A percentile compares a stretch with the other conserved stretches of the same genome.
Conservation (phyloP, 441 rosid species). For the Omphalea diandra region DNA sequence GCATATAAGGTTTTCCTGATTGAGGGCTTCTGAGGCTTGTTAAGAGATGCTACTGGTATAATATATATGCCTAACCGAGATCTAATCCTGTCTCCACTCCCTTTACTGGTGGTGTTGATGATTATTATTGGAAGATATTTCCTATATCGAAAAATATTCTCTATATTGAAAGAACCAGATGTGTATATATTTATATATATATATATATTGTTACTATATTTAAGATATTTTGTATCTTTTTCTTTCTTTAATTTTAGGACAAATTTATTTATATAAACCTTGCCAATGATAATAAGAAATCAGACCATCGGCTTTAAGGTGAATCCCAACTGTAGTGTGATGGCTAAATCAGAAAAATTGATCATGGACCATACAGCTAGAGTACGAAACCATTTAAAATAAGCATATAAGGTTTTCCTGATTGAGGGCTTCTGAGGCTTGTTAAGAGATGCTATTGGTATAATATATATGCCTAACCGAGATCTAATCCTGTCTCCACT, state of each 20-base stretch:
- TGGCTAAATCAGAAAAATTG: not conserved
- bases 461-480: not conserved
- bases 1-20: not conserved
- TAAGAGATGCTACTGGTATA: not conserved
- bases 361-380: not conserved
- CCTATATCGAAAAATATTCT: no score
- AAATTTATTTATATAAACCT: no score
- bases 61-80: not conserved
- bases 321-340: not conserved
- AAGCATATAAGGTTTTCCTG: not conserved
- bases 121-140: slow-evolving; percentile 18
- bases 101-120: not conserved
- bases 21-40: not conserved
- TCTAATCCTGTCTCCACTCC: not conserved
- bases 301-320: not conserved
- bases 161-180: slow-evolving; percentile 20
- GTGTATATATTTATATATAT: no score
- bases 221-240: no score
- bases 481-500: not conserved
- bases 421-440: not conserved
- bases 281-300: no score
- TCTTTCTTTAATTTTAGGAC: no score
- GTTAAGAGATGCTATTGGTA: not conserved
- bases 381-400: not conserved
- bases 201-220: no score